Evolutionary conservation across 495 filamentous ascomycete species (phyloP), one percentile per base, ranked within the genome.

Genomic region (Echria macrotheca): DNA sequence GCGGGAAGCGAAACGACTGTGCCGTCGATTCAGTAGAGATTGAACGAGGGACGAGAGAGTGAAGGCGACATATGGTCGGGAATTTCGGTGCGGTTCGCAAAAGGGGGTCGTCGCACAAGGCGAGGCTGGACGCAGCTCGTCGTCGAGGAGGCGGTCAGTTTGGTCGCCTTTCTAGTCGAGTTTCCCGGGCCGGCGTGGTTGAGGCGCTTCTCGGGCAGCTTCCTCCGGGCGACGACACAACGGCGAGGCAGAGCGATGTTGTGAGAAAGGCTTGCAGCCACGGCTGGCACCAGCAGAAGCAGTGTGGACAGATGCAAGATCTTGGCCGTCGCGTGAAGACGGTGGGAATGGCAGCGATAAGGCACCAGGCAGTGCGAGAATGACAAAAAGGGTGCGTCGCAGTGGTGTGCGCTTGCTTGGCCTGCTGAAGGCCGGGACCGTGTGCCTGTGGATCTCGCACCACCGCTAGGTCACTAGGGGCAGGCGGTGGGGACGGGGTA

Each of bases 31-130:
- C 50, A 56, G 49, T 35, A 37, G 38, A 48, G 54, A 45, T 41
- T 54, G 45, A 49, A 39, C 46, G 46, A 45, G 23, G 49, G 38
- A 52, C 40, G 15, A 25, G 29, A 47, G 12, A 29, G 31, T 44
- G 32, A 53, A 28, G 47, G 46, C 54, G 35, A 52, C 60, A 63
- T 63, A n/a, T n/a, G n/a, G n/a, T n/a, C n/a, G n/a, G 36, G 25
- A 40, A 46, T 18, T 25, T 29, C 29, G 55, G 37, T 18, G 46
- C 23, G 28, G n/a, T n/a, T n/a, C n/a, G 40, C 21, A 23, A 31
- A 44, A 19, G 39, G 42, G 19, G 22, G 42, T 33, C 4, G 43
- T 33, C 3, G 19, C 12, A 23, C 29, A 33, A 33, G 33, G 10
- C 11, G 43, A 33, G 43, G 43, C 8, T 12, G 19, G 40, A 8